Conservation (phyloP, 2,329 filamentous ascomycete species). For the Colletotrichum sp. region DNA sequence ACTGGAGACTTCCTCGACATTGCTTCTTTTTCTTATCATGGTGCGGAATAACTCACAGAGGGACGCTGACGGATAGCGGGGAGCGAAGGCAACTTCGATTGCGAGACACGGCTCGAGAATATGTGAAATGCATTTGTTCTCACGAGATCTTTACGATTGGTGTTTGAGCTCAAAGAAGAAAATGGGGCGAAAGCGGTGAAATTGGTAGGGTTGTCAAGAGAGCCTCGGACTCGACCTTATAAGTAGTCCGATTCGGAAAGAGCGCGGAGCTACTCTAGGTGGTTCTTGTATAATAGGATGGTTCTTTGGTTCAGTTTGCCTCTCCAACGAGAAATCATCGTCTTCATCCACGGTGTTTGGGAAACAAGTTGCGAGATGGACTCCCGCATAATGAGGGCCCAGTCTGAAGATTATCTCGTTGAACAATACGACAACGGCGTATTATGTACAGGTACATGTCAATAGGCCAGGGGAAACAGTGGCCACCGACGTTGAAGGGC, state of each 20-base stretch:
- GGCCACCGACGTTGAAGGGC: not conserved
- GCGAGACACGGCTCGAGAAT: not conserved
- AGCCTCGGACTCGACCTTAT: not conserved
- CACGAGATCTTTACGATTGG: not conserved
- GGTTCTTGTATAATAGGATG: not conserved
- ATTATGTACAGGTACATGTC: not conserved
- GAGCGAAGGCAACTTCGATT: accelerated
- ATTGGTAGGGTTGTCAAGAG: no score
- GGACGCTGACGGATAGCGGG: not conserved
- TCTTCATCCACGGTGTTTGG: not conserved
- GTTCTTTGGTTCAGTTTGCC: not conserved
- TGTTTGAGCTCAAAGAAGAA: not conserved
- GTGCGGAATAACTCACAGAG: not conserved
- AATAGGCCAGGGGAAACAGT: not conserved
- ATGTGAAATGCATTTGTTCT: not conserved
- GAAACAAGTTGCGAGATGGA: not conserved
- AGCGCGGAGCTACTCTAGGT: accelerated
- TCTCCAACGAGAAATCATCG: not conserved
- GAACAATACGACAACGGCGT: not conserved
- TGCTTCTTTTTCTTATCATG: not conserved
- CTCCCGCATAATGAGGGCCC: not conserved
- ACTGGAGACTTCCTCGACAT: not conserved
- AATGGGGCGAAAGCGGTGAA: no score
- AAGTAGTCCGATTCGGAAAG: not conserved
- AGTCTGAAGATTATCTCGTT: not conserved